These are phyloP conservation scores for Fusarium pininemorale DNA, from an alignment of 2,329 filamentous ascomycete species.

Conservation along the genomic window DNA sequence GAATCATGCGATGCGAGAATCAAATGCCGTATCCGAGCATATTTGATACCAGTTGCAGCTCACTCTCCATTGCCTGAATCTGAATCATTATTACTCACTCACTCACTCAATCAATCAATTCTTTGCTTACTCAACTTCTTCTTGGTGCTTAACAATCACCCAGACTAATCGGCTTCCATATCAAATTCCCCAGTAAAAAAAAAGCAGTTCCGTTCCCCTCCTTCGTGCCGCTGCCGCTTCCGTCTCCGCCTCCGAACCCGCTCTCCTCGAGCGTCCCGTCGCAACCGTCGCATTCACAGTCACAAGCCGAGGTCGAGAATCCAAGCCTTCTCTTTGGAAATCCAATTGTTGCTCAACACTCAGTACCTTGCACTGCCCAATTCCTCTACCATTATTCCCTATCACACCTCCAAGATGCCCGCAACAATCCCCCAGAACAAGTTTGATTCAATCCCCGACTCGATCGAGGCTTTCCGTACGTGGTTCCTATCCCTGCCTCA, in stretches of 20 bases:
- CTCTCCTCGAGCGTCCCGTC: conserved; percentile 31
- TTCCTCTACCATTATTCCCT: neutral
- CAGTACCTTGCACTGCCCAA: neutral
- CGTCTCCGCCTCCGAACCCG: conserved; percentile 36
- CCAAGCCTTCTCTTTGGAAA: neutral
- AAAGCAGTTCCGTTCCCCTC: conserved; percentile 11
- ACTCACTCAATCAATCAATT: neutral
- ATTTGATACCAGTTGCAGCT: neutral
- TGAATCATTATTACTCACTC: neutral
- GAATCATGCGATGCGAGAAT: conserved; percentile 39
- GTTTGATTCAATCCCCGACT: conserved; percentile 73
- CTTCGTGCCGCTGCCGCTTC: conserved; percentile 18
- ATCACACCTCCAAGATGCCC: conserved; percentile 54
- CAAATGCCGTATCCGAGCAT: neutral
- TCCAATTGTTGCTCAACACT: neutral
- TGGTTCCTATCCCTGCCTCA: conserved; percentile 8
- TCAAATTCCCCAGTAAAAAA: neutral
- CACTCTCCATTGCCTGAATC: neutral
- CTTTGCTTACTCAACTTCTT: neutral
- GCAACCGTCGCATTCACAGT: conserved; percentile 29
- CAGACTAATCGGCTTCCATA: conserved; percentile 4
- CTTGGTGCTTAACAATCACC: conserved; percentile 11
- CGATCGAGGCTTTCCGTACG: conserved; percentile 72
- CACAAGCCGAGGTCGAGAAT: conserved; percentile 34
- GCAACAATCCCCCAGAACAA: conserved; percentile 59